A percentile compares a stretch with the other conserved stretches of the same genome.
phyloP scores from a whole-genome alignment of 2,329 filamentous ascomycete species.

The Capronia epimyces region DNA sequence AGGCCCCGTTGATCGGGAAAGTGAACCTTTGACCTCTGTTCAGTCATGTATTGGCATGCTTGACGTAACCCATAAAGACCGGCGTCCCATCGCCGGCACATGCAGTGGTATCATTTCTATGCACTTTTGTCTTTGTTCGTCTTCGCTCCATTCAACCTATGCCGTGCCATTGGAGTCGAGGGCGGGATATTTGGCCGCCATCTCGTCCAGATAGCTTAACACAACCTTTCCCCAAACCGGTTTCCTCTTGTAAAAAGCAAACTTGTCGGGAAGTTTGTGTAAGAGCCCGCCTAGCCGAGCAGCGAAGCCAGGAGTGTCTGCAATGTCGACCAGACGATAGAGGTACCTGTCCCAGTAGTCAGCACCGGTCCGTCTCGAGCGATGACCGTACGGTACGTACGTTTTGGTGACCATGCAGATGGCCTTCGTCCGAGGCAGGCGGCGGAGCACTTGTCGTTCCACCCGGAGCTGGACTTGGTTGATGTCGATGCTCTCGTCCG shows the following conservation, averaged over 20 bases:
- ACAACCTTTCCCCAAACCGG: slow-evolving; percentile 1
- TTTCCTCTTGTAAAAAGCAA: slow-evolving; percentile 1
- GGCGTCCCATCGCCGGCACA: too few species aligned
- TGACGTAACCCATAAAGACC: too few species aligned
- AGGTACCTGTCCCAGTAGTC: too few species aligned
- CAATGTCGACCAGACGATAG: neutral
- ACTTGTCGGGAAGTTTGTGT: neutral
- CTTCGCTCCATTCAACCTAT: too few species aligned
- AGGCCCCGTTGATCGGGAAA: too few species aligned
- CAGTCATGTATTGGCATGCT: too few species aligned
- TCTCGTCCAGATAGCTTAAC: neutral
- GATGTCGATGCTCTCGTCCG: slow-evolving; percentile 1
- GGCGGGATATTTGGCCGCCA: neutral
- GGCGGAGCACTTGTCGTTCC: slow-evolving; percentile 4
- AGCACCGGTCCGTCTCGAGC: too few species aligned
- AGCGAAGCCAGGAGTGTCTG: neutral
- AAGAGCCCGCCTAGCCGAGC: neutral
- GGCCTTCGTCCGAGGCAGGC: neutral
- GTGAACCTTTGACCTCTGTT: too few species aligned
- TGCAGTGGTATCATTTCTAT: too few species aligned
- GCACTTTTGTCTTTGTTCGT: too few species aligned
- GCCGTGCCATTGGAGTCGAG: neutral
- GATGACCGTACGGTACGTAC: too few species aligned
- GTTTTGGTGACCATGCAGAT: slow-evolving; percentile 5
- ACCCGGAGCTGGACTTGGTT: slow-evolving; percentile 1